Percentiles rank a stretch among this genome's conserved stretches.
These are phyloP conservation scores for Stramenopiles sp. DNA, from an alignment of 352 stramenopile genomes.

Conservation along the genomic window DNA sequence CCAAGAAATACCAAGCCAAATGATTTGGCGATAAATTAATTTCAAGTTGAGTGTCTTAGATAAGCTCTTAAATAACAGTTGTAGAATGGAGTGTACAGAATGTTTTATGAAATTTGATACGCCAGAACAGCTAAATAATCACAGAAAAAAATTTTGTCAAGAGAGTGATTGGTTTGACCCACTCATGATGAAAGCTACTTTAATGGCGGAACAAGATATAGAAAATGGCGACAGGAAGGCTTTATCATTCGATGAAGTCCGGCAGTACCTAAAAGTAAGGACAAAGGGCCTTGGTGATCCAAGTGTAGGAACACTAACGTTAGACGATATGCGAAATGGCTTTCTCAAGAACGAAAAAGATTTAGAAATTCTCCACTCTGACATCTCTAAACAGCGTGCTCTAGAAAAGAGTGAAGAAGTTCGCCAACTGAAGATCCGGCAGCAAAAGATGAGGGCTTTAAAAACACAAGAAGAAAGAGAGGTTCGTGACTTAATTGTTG, in stretches of 20 bases:
- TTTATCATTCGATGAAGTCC: neutral
- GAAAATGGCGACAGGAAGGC: neutral
- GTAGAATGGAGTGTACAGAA: neutral
- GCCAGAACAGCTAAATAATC: neutral
- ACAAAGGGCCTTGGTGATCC: neutral
- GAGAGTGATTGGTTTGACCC: neutral
- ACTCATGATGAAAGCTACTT: neutral
- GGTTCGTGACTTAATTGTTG: neutral
- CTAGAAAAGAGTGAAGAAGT: neutral
- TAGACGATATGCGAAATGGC: neutral
- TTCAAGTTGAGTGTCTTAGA: too few species aligned
- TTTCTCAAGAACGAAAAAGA: neutral
- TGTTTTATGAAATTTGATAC: neutral
- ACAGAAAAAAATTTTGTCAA: neutral
- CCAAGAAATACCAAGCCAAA: too few species aligned
- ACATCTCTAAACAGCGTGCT: neutral
- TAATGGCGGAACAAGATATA: neutral
- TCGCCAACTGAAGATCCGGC: neutral
- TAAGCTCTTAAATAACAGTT: too few species aligned
- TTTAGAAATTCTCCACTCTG: neutral
- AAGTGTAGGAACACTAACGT: neutral
- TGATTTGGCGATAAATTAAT: too few species aligned
- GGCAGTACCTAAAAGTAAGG: neutral
- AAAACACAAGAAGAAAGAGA: neutral
- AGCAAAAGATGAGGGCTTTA: neutral